A percentile compares a stretch with the other conserved stretches of the same genome.
These are phyloP conservation scores for Yarrowia yakushimensis DNA, from an alignment of 805 yeast species.

Conservation along the genomic window DNA sequence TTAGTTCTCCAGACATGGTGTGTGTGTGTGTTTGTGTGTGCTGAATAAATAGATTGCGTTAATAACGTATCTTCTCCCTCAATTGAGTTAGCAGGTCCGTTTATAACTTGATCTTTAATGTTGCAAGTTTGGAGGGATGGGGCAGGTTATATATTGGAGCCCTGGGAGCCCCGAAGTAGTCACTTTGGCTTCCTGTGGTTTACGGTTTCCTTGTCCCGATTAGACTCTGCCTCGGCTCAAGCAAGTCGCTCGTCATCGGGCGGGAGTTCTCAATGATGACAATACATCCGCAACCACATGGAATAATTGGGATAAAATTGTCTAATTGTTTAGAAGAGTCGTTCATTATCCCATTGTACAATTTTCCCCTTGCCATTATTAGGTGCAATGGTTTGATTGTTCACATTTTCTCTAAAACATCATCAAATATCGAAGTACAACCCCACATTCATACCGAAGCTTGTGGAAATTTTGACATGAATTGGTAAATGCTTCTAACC, in stretches of 20 bases:
- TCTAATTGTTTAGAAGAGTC: background rate
- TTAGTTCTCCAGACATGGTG: constrained; percentile 37
- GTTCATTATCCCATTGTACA: background rate
- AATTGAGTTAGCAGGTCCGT: constrained; percentile 23
- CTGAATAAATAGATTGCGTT: constrained; percentile 23
- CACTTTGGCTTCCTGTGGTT: constrained; percentile 17
- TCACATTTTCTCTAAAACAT: background rate
- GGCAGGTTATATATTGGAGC: constrained; percentile 16
- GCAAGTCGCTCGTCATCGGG: constrained; percentile 21
- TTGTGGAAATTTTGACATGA: background rate
- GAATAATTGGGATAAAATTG: no score
- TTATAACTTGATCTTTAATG: constrained; percentile 18
- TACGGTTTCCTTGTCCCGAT: constrained; percentile 16
- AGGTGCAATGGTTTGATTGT: background rate
- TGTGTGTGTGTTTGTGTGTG: constrained; percentile 24
- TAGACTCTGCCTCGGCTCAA: constrained; percentile 23
- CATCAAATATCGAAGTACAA: constrained; percentile 7
- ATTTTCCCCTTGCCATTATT: no score
- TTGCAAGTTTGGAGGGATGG: constrained; percentile 9
- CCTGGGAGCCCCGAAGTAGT: constrained; percentile 10
- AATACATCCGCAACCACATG: background rate
- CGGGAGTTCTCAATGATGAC: background rate
- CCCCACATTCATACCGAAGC: constrained; percentile 22
- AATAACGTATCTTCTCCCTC: constrained; percentile 23
- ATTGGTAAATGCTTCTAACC: background rate